Evolutionary conservation across 2,329 filamentous ascomycete genomes (phyloP), one percentile per base, ranked within the genome.

Genomic region (Hymenotorrendiella dingleyae): DNA sequence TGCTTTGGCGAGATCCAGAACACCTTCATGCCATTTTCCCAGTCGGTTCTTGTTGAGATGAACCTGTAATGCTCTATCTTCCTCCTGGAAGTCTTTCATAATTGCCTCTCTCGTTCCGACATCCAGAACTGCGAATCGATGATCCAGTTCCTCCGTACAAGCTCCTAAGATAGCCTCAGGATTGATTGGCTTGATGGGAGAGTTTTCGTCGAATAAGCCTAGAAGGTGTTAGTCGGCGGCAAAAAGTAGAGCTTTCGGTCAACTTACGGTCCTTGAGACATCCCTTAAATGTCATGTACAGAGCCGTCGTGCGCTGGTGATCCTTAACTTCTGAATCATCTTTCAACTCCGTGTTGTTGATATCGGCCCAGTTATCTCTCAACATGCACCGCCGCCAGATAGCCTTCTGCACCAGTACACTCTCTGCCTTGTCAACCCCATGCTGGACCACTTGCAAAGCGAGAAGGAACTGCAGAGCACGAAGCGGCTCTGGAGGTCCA

Each of bases 301-400:
- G 69, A 21, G 81, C 72, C 4, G 88, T 94, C 43, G 73, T 66
- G 23, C 70, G 68, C 20, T 94, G 65, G 14, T 76, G 69, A 21
- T 74, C 71, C 40, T 80, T 70, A 21, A 88, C 76, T 48, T 85
- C 74, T 3, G 69, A 66, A 56, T 94, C 89, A 43, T 80, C 78
- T 59, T 86, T 84, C 46, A 83, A 72, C 36, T 82, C 78, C 1
- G 85, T 91, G 52, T 86, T 80, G 58, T 93, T 91, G 59, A 94
- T 76, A 45, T 69, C 71, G 20, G 75, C 69, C 93, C 93, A 98
- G 59, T 96, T 79, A 61, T 96, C 90, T 37, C 82, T 79, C 52
- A 91, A 74, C 57, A 85, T 85, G 48, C 88, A 83, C 41, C 93
- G 80, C 59, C 93, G 84, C 93, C 93, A 98, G 49, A 97, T 86